phyloP scores from a whole-genome alignment of 495 filamentous ascomycete genomes.

The Lasiosphaeria miniovina region DNA sequence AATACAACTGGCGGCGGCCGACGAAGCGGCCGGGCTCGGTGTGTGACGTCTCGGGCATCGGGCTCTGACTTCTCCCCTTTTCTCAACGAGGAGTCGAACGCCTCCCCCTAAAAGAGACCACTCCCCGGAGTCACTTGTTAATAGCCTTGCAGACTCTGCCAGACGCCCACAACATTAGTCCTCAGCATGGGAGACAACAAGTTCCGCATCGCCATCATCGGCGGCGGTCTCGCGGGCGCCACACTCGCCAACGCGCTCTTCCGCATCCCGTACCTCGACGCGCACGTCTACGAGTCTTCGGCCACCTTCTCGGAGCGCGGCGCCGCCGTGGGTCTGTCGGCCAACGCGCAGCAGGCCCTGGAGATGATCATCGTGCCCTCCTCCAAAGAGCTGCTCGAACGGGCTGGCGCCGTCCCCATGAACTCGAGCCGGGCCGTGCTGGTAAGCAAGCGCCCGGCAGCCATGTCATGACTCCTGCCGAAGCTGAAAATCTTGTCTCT shows the following conservation, averaged over 20 bases:
- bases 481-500: background rate
- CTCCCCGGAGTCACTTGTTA: too few species aligned
- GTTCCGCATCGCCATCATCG: constrained; percentile 11
- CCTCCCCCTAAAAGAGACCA: too few species aligned
- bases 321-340: constrained; percentile 4
- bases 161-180: too few species aligned
- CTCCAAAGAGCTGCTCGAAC: background rate
- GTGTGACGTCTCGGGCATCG: too few species aligned
- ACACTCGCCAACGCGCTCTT: constrained; percentile 10
- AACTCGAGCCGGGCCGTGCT: constrained; percentile 1
- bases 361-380: background rate
- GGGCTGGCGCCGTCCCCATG: constrained; percentile 4
- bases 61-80: too few species aligned
- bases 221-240: constrained; percentile 7
- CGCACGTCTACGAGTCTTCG: constrained; percentile 6
- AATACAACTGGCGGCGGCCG: too few species aligned
- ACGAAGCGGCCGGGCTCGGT: too few species aligned
- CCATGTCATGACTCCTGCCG: too few species aligned
- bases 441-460: background rate
- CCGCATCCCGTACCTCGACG: background rate
- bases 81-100: too few species aligned
- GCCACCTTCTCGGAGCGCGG: constrained; percentile 12
- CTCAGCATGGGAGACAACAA: too few species aligned
- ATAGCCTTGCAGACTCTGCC: too few species aligned
- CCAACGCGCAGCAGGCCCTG: constrained; percentile 4